A percentile compares a stretch with the other conserved stretches of the same genome.
These are phyloP conservation scores for Aureobasidium sp. DNA, from an alignment of 2,329 filamentous ascomycete species.

Conservation along the genomic window DNA sequence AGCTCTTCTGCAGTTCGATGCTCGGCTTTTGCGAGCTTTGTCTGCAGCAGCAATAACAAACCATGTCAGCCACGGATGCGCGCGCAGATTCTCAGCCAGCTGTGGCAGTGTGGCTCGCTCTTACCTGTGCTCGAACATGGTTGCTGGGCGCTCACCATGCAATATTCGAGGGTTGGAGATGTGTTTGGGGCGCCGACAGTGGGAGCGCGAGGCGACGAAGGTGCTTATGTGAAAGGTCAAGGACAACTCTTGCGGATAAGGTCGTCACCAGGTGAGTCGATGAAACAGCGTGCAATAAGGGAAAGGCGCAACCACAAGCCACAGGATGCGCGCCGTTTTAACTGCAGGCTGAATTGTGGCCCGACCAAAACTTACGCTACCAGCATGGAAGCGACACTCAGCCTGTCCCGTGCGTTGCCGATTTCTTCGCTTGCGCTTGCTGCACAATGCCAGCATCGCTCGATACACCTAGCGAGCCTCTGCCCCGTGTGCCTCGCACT, in stretches of 20 bases:
- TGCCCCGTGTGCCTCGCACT: neutral
- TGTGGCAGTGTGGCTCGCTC: constrained; percentile 13
- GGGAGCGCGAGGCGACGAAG: constrained; percentile 6
- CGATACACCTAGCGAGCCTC: neutral
- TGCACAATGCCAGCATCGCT: neutral
- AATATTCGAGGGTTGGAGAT: neutral
- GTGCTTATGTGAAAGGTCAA: constrained; percentile 2
- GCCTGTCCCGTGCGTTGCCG: constrained; percentile 8
- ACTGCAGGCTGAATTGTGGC: constrained; percentile 10
- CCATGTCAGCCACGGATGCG: constrained; percentile 12
- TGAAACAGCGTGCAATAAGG: constrained; percentile 15
- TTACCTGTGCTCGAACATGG: constrained; percentile 14
- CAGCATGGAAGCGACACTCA: constrained; percentile 10
- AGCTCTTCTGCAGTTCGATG: constrained; percentile 75
- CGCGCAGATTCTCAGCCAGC: neutral
- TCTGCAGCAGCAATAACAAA: constrained; percentile 36
- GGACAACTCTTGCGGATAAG: constrained; percentile 2
- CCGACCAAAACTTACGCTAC: constrained; percentile 11
- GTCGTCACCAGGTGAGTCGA: constrained; percentile 11
- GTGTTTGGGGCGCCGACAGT: neutral
- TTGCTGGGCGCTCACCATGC: constrained; percentile 7
- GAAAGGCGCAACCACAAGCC: constrained; percentile 14
- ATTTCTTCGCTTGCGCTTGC: constrained; percentile 14
- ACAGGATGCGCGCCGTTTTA: constrained; percentile 14
- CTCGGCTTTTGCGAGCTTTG: constrained; percentile 78